Percentiles rank a stretch among this genome's conserved stretches.
Conservation (phyloP, 2,329 filamentous ascomycete genomes). For the Metarhizium anisopliae region DNA sequence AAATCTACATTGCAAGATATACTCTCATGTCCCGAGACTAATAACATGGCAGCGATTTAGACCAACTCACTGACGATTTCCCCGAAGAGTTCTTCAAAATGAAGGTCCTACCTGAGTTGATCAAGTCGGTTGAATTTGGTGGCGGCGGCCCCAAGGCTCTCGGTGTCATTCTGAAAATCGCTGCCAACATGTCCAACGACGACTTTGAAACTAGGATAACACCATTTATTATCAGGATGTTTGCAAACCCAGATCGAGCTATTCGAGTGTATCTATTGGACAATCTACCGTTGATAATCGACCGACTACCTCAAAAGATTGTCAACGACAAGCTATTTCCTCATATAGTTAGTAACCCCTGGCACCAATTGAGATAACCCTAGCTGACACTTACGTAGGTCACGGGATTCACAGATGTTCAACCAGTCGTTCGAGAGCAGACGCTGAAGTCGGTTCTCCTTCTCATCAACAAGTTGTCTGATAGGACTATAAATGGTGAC, state of each 20-base stretch:
- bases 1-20: conserved; percentile 9
- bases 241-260: conserved; percentile 83
- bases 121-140: conserved; percentile 99
- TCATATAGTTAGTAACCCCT: conserved; percentile 56
- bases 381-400: conserved; percentile 38
- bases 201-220: conserved; percentile 81
- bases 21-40: conserved; percentile 2
- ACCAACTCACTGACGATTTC: conserved; percentile 83
- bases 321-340: conserved; percentile 98
- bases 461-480: conserved; percentile 81
- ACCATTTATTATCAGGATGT: conserved; percentile 79
- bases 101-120: conserved; percentile 86
- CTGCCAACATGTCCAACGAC: conserved; percentile 75
- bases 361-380: neutral
- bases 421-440: conserved; percentile 87
- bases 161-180: conserved; percentile 80
- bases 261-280: conserved; percentile 87
- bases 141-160: conserved; percentile 92
- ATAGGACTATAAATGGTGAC: conserved; percentile 89
- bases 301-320: conserved; percentile 75
- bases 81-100: conserved; percentile 97
- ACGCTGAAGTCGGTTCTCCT: conserved; percentile 89
- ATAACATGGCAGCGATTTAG: conserved; percentile 54
- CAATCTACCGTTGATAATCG: conserved; percentile 83
- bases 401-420: conserved; percentile 89